Evolutionary conservation across 352 stramenopile genomes (phyloP), one percentile per base, ranked within the genome.

Genomic region (Saprolegnia diclina): DNA sequence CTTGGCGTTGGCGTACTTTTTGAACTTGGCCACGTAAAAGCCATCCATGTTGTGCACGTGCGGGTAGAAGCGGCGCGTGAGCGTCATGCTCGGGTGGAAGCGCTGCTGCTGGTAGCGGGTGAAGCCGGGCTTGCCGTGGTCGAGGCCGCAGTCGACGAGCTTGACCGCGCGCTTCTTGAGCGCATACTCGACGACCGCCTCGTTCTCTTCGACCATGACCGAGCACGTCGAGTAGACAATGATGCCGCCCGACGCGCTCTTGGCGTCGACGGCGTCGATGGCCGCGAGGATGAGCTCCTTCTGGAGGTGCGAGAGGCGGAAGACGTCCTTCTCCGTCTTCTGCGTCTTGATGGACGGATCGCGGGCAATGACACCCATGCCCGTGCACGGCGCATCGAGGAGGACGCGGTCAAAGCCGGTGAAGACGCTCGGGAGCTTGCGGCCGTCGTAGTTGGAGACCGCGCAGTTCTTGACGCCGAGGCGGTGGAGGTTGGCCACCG

Each of bases 31-130:
- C 37, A 99, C 97, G 80, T 97, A 99, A 80, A 99, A 99, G 44
- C 98, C 98, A 80, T 99, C 98, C 97, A 99, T 99, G 82, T 99
- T 99, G 86, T 99, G 97, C 73, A 96, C 96, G 76, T 99, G 98
- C 46, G 98, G 98, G 82, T 99, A 99, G 76, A 99, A 99, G 62
- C 98, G 86, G 38, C 95, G 77, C 44, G 97, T 98, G 46, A 98
- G 80, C 22, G 86, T 83, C 71, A 99, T 75, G 21, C 91, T 97
- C 22, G 96, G 97, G 81, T 99, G 97, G 83, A 99, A 99, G 64
- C 97, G 85, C 72, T 98, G 95, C 74, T 99, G 88, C 75, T 98
- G 91, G 79, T 98, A 98, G 56, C 87, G 83, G 18, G 88, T 95
- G 71, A 98, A 95, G 40, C 92, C 92, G 7, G 88, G 76, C 67